Evolutionary conservation across 371 early-diverging fungal genomes (phyloP), one percentile per base, ranked within the genome.

Genomic region (Syncephalastrum monosporum): DNA sequence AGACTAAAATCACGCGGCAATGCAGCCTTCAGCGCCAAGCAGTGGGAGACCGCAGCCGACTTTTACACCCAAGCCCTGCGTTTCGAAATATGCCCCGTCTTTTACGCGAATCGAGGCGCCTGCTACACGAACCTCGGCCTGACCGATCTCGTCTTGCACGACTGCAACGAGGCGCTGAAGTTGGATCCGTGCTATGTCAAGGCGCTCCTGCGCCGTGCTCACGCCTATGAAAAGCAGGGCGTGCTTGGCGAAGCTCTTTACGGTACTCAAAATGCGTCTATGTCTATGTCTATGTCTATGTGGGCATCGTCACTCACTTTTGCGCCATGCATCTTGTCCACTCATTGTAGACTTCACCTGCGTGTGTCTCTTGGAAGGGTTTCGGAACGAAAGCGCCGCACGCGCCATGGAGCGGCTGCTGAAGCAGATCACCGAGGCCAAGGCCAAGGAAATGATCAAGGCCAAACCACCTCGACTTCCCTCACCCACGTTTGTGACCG

Each of bases 61-160:
- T 72, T 87, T 49, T 97, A 97, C 71, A 85, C 94, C 7, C 83
- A 90, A 63, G 98, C 98, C 3, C 88, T 98, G 63, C 82, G 82
- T 19, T 85, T 87, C 64, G 84, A 81, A 54, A 74, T 77, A 4
- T 85, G 92, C 67, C 86, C 91, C 13, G 89, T 98, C 47, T 97
- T 86, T 63, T 97, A 82, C 75, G 88, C 93, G 60, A 98, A 98
- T 83, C 89, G 98, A 46, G 97, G 96, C 12, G 98, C 95, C 13
- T 95, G 94, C 72, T 90, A 87, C 63, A 84, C 87, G 4, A 85
- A 89, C 56, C 68, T 87, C 46, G 86, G 85, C 38, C 64, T 88
- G 56, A 80, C 87, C 56, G 87, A 85, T 15, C 79, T 84, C 44
- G 93, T 90, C 29, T 84, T 90, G 62, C 81, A 82, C 33, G 91